phyloP scores from a whole-genome alignment of 1,284 basidiomycete species.

The Trametes versicolor region DNA sequence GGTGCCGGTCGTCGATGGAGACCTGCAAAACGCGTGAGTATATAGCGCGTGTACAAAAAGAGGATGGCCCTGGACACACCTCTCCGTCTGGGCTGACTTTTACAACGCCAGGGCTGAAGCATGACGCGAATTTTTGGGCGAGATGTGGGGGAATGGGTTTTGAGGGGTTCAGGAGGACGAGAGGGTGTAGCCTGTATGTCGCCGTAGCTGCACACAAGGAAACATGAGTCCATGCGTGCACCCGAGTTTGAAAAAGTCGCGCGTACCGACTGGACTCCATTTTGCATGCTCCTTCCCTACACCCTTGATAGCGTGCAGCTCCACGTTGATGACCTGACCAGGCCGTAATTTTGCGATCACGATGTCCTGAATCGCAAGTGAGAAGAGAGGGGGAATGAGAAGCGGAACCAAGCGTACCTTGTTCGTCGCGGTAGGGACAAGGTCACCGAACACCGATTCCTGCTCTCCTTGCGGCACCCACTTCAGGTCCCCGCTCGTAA shows the following conservation, averaged over 20 bases:
- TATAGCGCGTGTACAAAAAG: no score
- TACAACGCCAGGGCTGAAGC: slow-evolving; percentile 94
- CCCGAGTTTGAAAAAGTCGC: not conserved
- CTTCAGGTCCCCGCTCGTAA: slow-evolving; percentile 82
- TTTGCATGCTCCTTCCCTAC: slow-evolving; percentile 98
- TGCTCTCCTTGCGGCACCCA: slow-evolving; percentile 95
- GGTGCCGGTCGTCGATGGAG: slow-evolving; percentile 67
- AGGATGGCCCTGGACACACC: no score
- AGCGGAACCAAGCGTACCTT: slow-evolving; percentile 36
- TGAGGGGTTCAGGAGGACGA: slow-evolving; percentile 78
- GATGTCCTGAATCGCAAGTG: slow-evolving; percentile 63
- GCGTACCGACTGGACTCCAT: slow-evolving; percentile 94
- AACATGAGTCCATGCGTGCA: not conserved
- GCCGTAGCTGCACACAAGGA: slow-evolving; percentile 79
- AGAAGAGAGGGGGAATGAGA: not conserved
- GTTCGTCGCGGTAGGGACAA: slow-evolving; percentile 78
- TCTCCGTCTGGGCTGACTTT: slow-evolving; percentile 58
- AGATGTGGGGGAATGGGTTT: slow-evolving; percentile 73
- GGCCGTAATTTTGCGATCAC: slow-evolving; percentile 95
- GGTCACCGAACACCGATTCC: slow-evolving; percentile 56
- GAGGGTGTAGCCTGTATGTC: slow-evolving; percentile 92
- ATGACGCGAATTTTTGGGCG: slow-evolving; percentile 84
- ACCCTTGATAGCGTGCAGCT: slow-evolving; percentile 94
- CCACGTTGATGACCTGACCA: slow-evolving; percentile 86
- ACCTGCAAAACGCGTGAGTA: slow-evolving; percentile 46